phyloP scores from a whole-genome alignment of 2,329 filamentous ascomycete genomes.

The Talaromyces sp. region DNA sequence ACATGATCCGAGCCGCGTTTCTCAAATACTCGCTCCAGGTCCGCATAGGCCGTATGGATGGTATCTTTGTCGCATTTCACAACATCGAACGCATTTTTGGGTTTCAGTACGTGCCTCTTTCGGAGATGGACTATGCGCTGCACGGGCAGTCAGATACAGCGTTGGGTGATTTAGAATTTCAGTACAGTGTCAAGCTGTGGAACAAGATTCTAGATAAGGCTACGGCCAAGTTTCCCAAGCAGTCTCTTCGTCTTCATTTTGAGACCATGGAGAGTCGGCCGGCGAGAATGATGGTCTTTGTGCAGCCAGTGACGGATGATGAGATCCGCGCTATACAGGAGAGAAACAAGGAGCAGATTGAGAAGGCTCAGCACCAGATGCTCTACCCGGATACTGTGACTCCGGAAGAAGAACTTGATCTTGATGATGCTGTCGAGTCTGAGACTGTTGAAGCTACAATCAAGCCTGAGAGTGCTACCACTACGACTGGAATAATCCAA shows the following conservation, averaged over 20 bases:
- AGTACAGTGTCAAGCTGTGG: constrained; percentile 71
- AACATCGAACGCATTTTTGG: constrained; percentile 95
- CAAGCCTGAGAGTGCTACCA: background rate
- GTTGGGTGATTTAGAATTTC: constrained; percentile 82
- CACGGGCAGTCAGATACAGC: constrained; percentile 67
- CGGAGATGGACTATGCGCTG: constrained; percentile 86
- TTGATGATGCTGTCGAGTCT: background rate
- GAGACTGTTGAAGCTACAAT: background rate
- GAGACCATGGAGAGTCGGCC: constrained; percentile 63
- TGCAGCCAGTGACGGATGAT: constrained; percentile 72
- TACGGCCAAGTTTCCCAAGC: constrained; percentile 67
- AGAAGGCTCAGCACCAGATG: constrained; percentile 61
- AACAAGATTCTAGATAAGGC: constrained; percentile 76
- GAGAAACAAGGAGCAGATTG: constrained; percentile 60
- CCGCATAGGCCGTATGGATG: constrained; percentile 96
- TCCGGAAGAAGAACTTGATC: constrained; percentile 17
- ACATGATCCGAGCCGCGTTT: constrained; percentile 93
- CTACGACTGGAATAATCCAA: background rate
- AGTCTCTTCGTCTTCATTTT: constrained; percentile 74
- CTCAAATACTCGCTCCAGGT: constrained; percentile 96
- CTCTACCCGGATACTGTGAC: constrained; percentile 30
- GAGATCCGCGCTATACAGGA: constrained; percentile 73
- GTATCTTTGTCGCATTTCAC: constrained; percentile 95
- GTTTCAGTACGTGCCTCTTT: constrained; percentile 85
- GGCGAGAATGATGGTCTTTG: constrained; percentile 84